These are phyloP conservation scores for Mentha longifolia DNA, from an alignment of 257 asterid genomes.

Conservation along the genomic window DNA sequence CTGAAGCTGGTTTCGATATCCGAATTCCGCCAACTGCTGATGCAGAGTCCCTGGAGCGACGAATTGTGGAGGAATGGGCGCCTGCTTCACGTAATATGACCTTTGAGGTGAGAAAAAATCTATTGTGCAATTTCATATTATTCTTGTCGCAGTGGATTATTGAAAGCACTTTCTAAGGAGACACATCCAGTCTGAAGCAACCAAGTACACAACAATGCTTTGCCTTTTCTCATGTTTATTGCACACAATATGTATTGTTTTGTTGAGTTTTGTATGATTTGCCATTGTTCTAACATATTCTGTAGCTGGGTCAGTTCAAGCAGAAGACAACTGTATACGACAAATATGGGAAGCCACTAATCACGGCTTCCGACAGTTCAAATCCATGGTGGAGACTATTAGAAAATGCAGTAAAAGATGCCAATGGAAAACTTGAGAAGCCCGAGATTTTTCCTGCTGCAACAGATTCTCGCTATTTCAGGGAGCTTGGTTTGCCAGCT, in stretches of 20 bases:
- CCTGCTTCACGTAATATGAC: constrained; percentile 91
- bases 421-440: constrained; percentile 68
- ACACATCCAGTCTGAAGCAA: constrained; percentile 1
- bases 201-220: constrained; percentile 12
- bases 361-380: constrained; percentile 70
- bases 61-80: constrained; percentile 97
- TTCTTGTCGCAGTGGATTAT: neutral
- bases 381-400: constrained; percentile 92
- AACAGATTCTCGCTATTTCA: constrained; percentile 89
- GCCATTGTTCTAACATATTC: constrained; percentile 38
- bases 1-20: constrained; percentile 95
- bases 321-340: constrained; percentile 50
- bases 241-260: neutral
- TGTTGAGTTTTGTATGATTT: constrained; percentile 20
- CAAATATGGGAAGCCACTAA: constrained; percentile 68
- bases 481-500: constrained; percentile 78
- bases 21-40: constrained; percentile 91
- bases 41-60: constrained; percentile 74
- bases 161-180: constrained; percentile 15
- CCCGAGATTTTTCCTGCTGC: constrained; percentile 96
- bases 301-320: constrained; percentile 73
- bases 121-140: neutral
- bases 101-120: constrained; percentile 66
- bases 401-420: constrained; percentile 66
- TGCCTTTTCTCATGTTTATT: constrained; percentile 1